phyloP scores from a whole-genome alignment of 2,329 filamentous ascomycete species.

The Pochonia chlamydosporia region DNA sequence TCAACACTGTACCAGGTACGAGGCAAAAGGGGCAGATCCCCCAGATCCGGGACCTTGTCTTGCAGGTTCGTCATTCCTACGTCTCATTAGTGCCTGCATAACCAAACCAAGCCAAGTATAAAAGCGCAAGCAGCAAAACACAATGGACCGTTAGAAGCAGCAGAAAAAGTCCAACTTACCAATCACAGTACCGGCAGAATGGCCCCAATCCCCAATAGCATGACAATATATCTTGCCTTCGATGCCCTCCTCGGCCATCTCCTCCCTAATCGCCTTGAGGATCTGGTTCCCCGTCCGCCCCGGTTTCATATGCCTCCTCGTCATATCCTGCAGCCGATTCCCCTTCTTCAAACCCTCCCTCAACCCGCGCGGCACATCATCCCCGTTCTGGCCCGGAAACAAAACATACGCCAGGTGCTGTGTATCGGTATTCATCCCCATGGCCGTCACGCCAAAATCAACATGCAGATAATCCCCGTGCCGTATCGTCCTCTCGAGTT shows the following conservation, averaged over 20 bases:
- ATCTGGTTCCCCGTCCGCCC: constrained; percentile 40
- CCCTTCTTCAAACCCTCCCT: constrained; percentile 24
- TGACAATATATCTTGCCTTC: constrained; percentile 37
- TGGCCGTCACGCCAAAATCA: constrained; percentile 38
- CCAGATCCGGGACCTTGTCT: constrained; percentile 38
- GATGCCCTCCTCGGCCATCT: constrained; percentile 38
- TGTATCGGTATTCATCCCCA: constrained; percentile 40
- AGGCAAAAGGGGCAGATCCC: constrained; percentile 38
- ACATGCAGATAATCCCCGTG: constrained; percentile 43
- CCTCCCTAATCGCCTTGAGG: constrained; percentile 27
- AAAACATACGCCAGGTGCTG: constrained; percentile 46
- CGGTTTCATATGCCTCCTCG: constrained; percentile 35
- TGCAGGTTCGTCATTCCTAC: constrained; percentile 46
- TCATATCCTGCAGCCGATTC: constrained; percentile 43
- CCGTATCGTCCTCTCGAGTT: constrained; percentile 25
- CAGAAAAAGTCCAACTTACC: constrained; percentile 24
- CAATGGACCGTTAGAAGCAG: background rate
- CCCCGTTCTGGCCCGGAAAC: constrained; percentile 32
- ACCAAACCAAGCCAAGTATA: too few species aligned
- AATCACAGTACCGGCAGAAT: constrained; percentile 41
- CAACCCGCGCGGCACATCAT: constrained; percentile 37
- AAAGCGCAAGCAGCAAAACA: too few species aligned
- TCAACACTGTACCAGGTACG: constrained; percentile 46
- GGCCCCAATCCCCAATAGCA: constrained; percentile 44
- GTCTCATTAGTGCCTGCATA: too few species aligned